These are phyloP conservation scores for Cornus florida DNA, from an alignment of 148 eudicot genomes.

Conservation along the genomic window DNA sequence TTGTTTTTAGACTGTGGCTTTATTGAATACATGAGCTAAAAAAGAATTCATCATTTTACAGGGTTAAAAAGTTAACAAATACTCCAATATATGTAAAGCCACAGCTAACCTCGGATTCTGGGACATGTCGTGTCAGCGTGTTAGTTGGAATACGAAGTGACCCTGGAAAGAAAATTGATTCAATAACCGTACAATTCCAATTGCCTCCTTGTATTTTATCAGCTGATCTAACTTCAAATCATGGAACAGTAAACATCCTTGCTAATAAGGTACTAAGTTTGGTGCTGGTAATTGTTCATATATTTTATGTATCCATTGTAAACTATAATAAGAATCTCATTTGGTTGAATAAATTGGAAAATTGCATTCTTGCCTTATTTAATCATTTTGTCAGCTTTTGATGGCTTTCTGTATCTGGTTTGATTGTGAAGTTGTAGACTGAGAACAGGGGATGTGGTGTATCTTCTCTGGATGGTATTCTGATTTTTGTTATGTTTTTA, in stretches of 20 bases:
- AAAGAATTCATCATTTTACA: constrained; percentile 19
- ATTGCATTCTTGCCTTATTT: too few species aligned
- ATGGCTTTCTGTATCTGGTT: background rate
- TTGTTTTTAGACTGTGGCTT: background rate
- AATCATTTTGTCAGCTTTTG: background rate
- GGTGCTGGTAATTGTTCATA: background rate
- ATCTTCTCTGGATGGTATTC: background rate
- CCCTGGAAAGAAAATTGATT: constrained; percentile 89
- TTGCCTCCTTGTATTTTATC: constrained; percentile 72
- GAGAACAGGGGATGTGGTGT: background rate
- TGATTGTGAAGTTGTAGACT: background rate
- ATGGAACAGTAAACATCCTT: constrained; percentile 84
- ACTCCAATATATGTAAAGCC: constrained; percentile 94
- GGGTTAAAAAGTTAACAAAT: constrained; percentile 83
- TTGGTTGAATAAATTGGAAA: background rate
- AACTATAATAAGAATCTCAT: background rate
- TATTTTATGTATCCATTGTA: background rate
- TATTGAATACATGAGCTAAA: background rate
- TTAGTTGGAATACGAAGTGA: constrained; percentile 80
- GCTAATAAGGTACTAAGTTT: constrained; percentile 61
- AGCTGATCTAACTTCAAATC: constrained; percentile 77
- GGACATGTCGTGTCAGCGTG: constrained; percentile 79
- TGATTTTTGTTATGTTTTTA: constrained; percentile 1
- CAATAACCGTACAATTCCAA: constrained; percentile 68
- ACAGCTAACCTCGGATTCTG: constrained; percentile 83